Evolutionary conservation across 805 yeast species (phyloP).

Genomic region (Saccharomycopsis sp.): DNA sequence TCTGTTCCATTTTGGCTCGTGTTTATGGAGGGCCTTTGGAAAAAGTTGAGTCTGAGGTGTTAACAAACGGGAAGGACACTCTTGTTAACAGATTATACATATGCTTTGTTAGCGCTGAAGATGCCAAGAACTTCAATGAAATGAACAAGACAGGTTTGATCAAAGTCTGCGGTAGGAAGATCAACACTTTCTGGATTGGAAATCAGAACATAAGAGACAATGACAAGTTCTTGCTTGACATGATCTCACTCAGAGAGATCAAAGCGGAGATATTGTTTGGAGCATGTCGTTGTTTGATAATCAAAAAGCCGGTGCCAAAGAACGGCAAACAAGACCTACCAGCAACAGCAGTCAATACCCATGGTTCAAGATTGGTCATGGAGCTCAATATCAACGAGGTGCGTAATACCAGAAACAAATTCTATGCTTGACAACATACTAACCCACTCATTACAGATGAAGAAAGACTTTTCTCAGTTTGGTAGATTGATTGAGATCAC

Average conservation of each 20-base stretch:
- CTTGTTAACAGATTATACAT: constrained; percentile 30
- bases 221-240: neutral
- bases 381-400: too few relatives aligned
- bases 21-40: constrained; percentile 67
- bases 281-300: constrained; percentile 48
- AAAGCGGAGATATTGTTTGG: constrained; percentile 5
- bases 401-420: too few relatives aligned
- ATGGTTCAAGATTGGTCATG: too few relatives aligned
- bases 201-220: too few relatives aligned
- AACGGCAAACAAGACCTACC: too few relatives aligned
- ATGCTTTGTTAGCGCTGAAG: constrained; percentile 41
- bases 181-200: constrained; percentile 1
- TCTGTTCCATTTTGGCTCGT: constrained; percentile 43
- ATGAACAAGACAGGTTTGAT: constrained; percentile 47
- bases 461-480: constrained; percentile 41
- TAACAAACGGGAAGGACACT: constrained; percentile 15
- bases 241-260: too few relatives aligned
- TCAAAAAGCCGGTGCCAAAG: constrained; percentile 32
- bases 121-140: constrained; percentile 45
- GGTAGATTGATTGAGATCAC: constrained; percentile 55
- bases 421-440: too few relatives aligned
- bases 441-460: constrained; percentile 4
- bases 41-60: constrained; percentile 28
- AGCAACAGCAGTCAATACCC: too few relatives aligned
- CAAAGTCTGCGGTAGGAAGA: constrained; percentile 43